Conservation (phyloP, 139 green algal genomes). For the Coelastrella sp. region DNA sequence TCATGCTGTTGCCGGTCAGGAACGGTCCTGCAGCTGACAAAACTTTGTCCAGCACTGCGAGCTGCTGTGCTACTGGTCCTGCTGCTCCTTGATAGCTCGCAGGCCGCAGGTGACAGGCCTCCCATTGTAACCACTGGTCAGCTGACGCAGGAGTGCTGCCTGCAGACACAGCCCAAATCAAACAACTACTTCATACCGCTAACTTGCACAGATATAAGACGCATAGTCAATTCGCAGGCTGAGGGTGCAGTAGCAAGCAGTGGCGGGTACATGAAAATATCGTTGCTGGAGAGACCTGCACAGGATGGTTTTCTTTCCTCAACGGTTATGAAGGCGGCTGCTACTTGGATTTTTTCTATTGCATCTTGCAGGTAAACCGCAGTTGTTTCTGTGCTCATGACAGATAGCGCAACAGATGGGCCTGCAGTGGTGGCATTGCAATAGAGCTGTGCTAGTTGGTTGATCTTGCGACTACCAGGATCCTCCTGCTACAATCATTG, state of each 20-base stretch:
- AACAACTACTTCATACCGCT: background rate
- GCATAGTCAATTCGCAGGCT: no score
- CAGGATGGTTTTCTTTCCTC: no score
- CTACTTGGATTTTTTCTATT: background rate
- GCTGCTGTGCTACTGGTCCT: slow-evolving; percentile 12
- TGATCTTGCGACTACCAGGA: background rate
- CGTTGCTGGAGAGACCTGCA: background rate
- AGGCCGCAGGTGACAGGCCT: slow-evolving; percentile 65
- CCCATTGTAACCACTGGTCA: slow-evolving; percentile 75
- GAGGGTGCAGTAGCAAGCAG: background rate
- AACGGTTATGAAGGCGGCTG: no score
- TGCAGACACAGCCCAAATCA: background rate
- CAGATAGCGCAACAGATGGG: background rate
- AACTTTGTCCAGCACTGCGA: slow-evolving; percentile 51
- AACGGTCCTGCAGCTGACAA: slow-evolving; percentile 12
- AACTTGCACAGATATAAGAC: no score
- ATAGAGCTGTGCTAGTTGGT: background rate
- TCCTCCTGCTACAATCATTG: background rate
- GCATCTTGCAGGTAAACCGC: background rate
- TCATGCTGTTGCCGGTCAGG: slow-evolving; percentile 20
- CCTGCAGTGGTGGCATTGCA: no score
- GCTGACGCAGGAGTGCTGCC: slow-evolving; percentile 7
- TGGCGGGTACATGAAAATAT: background rate
- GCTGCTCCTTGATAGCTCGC: slow-evolving; percentile 30
- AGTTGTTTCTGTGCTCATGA: background rate